Conservation (phyloP, 192 early-diverging fungal species). For the Coemansia sp. region DNA sequence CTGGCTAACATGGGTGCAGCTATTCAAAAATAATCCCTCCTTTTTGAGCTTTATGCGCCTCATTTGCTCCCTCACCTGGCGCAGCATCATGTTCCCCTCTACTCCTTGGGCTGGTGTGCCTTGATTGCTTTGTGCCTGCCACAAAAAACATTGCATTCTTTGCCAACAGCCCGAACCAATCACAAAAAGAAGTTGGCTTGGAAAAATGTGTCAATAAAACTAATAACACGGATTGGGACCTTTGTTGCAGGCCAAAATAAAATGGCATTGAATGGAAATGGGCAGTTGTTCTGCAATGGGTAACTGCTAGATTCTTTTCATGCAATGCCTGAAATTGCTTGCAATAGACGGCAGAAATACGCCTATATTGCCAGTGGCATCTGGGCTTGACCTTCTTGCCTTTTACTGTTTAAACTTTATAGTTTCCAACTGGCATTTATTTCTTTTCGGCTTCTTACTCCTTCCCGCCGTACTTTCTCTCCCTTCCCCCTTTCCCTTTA, state of each 20-base stretch:
- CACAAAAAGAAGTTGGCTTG: not conserved
- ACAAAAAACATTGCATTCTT: not conserved
- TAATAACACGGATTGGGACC: slow-evolving; percentile 3
- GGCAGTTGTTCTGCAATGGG: slow-evolving; percentile 8
- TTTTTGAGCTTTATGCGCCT: not conserved
- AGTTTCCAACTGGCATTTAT: not conserved
- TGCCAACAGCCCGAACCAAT: not conserved
- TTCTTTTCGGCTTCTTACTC: not conserved
- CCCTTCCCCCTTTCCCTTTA: slow-evolving; percentile 9
- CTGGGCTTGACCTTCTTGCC: not conserved
- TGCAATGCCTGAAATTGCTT: slow-evolving; percentile 8
- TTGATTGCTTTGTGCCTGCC: not conserved
- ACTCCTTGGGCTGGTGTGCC: no score
- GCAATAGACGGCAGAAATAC: slow-evolving; percentile 4
- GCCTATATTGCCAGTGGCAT: not conserved
- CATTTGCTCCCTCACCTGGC: not conserved
- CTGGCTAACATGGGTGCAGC: no score
- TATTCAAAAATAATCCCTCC: no score
- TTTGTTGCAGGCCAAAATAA: not conserved
- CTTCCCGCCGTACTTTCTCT: not conserved
- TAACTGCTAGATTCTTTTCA: slow-evolving; percentile 9
- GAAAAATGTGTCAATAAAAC: not conserved
- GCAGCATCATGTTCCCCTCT: no score
- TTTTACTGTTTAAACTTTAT: slow-evolving; percentile 14
- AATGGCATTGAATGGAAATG: not conserved